phyloP scores from a whole-genome alignment of 1,284 basidiomycete genomes.

The Ceratobasidium sp. region DNA sequence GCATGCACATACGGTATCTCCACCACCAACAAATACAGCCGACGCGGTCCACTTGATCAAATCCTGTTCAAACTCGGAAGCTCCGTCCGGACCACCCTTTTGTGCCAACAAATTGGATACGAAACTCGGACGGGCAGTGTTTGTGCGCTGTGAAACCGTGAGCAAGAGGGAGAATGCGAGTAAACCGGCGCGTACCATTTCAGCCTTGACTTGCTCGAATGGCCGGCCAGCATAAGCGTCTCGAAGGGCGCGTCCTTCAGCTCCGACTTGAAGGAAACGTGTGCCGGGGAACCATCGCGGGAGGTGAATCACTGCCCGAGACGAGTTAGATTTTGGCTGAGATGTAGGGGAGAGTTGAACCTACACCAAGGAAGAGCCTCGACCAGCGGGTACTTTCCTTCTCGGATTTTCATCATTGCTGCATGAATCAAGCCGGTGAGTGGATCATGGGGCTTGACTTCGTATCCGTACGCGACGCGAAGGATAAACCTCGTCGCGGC shows the following conservation, averaged over 20 bases:
- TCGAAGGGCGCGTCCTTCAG: constrained; percentile 24
- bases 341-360: background rate
- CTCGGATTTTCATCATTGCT: constrained; percentile 31
- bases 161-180: background rate
- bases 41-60: constrained; percentile 39
- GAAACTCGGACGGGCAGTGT: constrained; percentile 34
- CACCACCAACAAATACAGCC: constrained; percentile 33
- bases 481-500: constrained; percentile 37
- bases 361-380: constrained; percentile 39
- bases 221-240: constrained; percentile 23
- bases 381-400: constrained; percentile 32
- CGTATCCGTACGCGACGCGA: constrained; percentile 38
- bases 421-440: constrained; percentile 35
- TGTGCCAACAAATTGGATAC: constrained; percentile 29
- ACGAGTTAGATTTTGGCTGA: background rate
- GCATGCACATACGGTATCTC: constrained; percentile 38
- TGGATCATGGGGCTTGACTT: constrained; percentile 39
- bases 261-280: constrained; percentile 20
- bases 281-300: constrained; percentile 32
- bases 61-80: constrained; percentile 16
- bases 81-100: constrained; percentile 17
- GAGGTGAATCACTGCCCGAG: constrained; percentile 9
- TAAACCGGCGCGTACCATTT: constrained; percentile 30
- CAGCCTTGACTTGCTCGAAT: constrained; percentile 32
- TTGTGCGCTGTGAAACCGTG: constrained; percentile 12